Evolutionary conservation across 2,329 filamentous ascomycete species (phyloP).

Genomic region (Neopestalotiopsis clavispora): DNA sequence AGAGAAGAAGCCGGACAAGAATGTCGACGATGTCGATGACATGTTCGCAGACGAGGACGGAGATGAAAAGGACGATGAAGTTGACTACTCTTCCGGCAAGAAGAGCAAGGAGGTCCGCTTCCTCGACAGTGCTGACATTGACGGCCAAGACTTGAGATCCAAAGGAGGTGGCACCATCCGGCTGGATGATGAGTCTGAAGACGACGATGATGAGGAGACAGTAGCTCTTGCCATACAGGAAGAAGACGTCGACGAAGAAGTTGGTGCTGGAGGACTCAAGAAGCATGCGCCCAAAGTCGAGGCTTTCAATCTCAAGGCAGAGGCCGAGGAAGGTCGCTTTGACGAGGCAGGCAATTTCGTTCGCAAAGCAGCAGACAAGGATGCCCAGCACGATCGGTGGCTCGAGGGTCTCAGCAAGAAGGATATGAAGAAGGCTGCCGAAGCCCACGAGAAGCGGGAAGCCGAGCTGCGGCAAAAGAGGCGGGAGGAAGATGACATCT

Average conservation of each 20-base stretch:
- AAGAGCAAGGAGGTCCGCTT: constrained; percentile 68
- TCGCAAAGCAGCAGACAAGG: constrained; percentile 84
- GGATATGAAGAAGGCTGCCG: constrained; percentile 86
- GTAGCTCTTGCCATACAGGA: constrained; percentile 77
- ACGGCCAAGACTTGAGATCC: constrained; percentile 77
- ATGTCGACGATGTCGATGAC: constrained; percentile 71
- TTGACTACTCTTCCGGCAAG: constrained; percentile 55
- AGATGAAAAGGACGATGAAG: constrained; percentile 57
- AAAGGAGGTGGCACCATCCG: constrained; percentile 76
- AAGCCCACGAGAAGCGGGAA: constrained; percentile 85
- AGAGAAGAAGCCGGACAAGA: constrained; percentile 39
- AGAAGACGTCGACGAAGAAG: constrained; percentile 82
- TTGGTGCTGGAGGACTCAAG: constrained; percentile 90
- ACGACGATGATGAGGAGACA: constrained; percentile 69
- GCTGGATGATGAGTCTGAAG: constrained; percentile 56
- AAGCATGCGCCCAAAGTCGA: constrained; percentile 92
- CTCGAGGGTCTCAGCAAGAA: constrained; percentile 91
- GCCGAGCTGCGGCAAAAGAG: constrained; percentile 74
- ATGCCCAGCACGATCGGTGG: constrained; percentile 91
- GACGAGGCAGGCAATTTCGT: constrained; percentile 92
- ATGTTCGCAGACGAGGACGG: constrained; percentile 80
- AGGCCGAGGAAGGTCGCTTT: constrained; percentile 91
- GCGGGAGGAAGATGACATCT: constrained; percentile 73
- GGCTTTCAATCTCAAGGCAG: constrained; percentile 90
- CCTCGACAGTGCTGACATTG: constrained; percentile 66